Evolutionary conservation across 108 stramenopile species (phyloP).

Genomic region (Cyclotella kingstonii): DNA sequence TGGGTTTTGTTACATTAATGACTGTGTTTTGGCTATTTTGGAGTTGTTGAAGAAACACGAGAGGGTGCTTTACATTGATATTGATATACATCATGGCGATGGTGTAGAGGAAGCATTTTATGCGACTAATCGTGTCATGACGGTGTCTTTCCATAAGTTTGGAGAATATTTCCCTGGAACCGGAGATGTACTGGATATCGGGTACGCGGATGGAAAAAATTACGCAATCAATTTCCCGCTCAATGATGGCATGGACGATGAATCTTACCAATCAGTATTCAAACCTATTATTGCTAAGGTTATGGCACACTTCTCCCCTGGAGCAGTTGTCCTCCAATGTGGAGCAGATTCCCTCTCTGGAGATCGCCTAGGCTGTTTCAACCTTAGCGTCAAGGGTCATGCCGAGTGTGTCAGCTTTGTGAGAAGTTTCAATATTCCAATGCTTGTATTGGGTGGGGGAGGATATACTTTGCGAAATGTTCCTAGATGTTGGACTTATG

Average conservation of each 20-base stretch:
- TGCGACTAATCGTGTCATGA: constrained; percentile 99
- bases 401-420: constrained; percentile 94
- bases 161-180: constrained; percentile 98
- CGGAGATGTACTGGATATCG: constrained; percentile 84
- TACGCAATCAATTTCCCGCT: constrained; percentile 98
- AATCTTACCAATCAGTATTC: constrained; percentile 81
- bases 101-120: constrained; percentile 99
- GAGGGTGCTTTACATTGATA: constrained; percentile 99
- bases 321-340: constrained; percentile 97
- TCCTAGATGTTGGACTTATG: constrained; percentile 98
- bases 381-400: constrained; percentile 93
- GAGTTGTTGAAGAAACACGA: constrained; percentile 98
- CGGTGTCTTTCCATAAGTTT: constrained; percentile 97
- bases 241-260: constrained; percentile 95
- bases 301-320: constrained; percentile 94
- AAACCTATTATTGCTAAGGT: constrained; percentile 95
- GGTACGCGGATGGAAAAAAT: constrained; percentile 92
- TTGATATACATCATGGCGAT: constrained; percentile 99
- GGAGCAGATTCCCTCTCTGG: constrained; percentile 97
- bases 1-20: constrained; percentile 99
- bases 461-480: constrained; percentile 99
- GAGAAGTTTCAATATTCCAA: constrained; percentile 91
- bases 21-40: constrained; percentile 97
- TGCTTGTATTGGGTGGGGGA: constrained; percentile 96
- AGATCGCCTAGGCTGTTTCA: constrained; percentile 98